Evolutionary conservation across 129 eudicot genomes (phyloP), one percentile per base, ranked within the genome.

Genomic region (Pseudognaphalium luteoalbum): DNA sequence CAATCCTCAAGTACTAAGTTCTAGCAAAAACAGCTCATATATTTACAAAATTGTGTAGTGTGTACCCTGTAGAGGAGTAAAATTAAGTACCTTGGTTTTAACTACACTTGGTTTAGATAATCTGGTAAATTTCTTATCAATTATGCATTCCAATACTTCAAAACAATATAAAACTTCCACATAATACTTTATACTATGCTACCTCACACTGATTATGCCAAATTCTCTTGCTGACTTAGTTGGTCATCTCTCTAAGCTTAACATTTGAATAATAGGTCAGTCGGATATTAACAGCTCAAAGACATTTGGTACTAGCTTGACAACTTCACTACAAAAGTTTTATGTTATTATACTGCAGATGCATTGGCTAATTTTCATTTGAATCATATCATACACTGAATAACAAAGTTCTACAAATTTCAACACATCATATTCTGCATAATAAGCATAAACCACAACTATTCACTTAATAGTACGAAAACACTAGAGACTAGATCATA

Each of bases 201-300:
- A 39, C 47, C 47, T 20, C 80, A 61, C 19, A 20, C 77, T 61
- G 19, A 78, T 41, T 29, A 17, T 22, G 41, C 25, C 58, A 22
- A 20, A 30, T 14, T 16, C 78, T 72, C 66, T 62, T 9, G 37
- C 7, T 63, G 35, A 35, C 67, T 63, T 52, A 30, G 16, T 15
- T 62, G 19, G 66, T 50, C 73, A 51, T 79, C 61, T 64, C 21
- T 72, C 28, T 65, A 62, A 52, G 68, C 77, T 72, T 60, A 64
- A 65, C 21, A 41, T 12, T 16, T 22, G 7, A 5, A 33, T 12
- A 47, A 20, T 61, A 58, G 21, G 63, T n/a, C 69, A 70, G 19
- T 71, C 71, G 66, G 66, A 71, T 64, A 22, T 16, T 62, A 61
- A 16, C n/a, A 34, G 58, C 77, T 21, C 16, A 61, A 47, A n/a